These are phyloP conservation scores for Starmerella riodocensis DNA, from an alignment of 805 yeast genomes.

Conservation along the genomic window DNA sequence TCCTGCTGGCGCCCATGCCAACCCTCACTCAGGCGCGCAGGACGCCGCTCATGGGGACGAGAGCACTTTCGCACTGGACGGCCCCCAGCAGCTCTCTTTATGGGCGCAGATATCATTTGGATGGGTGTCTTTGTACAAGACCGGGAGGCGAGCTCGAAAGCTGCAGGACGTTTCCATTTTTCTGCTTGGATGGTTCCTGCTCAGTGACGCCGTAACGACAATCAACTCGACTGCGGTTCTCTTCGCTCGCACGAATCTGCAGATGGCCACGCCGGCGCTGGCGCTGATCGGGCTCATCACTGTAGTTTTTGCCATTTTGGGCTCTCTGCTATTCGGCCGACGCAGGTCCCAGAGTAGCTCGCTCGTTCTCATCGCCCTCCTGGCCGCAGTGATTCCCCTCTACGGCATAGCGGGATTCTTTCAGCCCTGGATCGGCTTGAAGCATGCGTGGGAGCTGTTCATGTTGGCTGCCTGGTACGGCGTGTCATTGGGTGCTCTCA, in stretches of 20 bases:
- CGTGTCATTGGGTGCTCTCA: slow-evolving; percentile 55
- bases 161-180: slow-evolving; percentile 55
- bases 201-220: slow-evolving; percentile 64
- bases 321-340: slow-evolving; percentile 48
- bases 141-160: slow-evolving; percentile 47
- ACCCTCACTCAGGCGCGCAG: not conserved
- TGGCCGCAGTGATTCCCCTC: slow-evolving; percentile 49
- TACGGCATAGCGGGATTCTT: slow-evolving; percentile 60
- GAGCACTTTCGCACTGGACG: not conserved
- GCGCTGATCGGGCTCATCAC: slow-evolving; percentile 54
- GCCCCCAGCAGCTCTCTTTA: slow-evolving; percentile 1
- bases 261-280: slow-evolving; percentile 54
- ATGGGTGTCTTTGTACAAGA: slow-evolving; percentile 43
- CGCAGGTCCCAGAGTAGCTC: slow-evolving; percentile 31
- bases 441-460: slow-evolving; percentile 55
- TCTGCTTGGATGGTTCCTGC: slow-evolving; percentile 60
- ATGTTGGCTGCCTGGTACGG: slow-evolving; percentile 64
- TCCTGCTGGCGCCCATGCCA: not conserved
- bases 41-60: slow-evolving; percentile 6
- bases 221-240: slow-evolving; percentile 67
- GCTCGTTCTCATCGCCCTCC: slow-evolving; percentile 41
- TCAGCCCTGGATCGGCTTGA: slow-evolving; percentile 42
- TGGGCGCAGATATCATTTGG: slow-evolving; percentile 31
- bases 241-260: slow-evolving; percentile 57
- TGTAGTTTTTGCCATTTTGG: slow-evolving; percentile 53